Base-by-base conservation (phyloP, 495 filamentous ascomycete genomes). In the Aspergillus biplanus region DNA sequence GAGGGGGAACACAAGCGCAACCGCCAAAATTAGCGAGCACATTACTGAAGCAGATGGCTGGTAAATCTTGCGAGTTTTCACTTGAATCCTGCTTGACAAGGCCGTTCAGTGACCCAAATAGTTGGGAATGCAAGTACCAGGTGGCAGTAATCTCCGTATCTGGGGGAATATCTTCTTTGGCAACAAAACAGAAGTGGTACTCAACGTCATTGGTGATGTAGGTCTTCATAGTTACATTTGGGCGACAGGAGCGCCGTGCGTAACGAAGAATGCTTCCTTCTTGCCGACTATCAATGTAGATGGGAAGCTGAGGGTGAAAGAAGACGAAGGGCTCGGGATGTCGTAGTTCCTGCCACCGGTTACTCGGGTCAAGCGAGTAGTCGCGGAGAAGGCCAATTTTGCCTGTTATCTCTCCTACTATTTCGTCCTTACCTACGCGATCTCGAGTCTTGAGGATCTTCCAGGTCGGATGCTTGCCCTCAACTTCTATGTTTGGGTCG, bases 101-200 rank as follows among this genome's bases (percentile, higher is more conserved):
- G 9, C 80, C 77, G 59, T 81, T 80, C 11, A 74, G 70, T 39
- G 78, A 76, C 39, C 79, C 75, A 35, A 74, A 74, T 31, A 83
- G 72, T 39, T 83, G 73, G 27, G 80, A 73, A 59, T 83, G 80
- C 32, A 87, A 76, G 65, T 90, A 87, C 89, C 89, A 92, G 62
- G 83, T 82, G 21, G 89, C 78, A 1, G 89, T 89, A 21, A 92
- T 76, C 69, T 90, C 87, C 6, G 83, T 79, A 50, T 81, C 82
- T 21, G 86, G 71, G 32, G 85, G 72, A 65, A 97, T 90, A 46
- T 87, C 82, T 53, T 87, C 80, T 66, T 90, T 90, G 61, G 91
- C 91, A 58, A 96, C 83, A 61, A 96, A 86, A 82, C 93, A 97
- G 75, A 97, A 95, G 69, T 91, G 90, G 76, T 91, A 96, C 69